phyloP scores from a whole-genome alignment of 208 protist species.

The Strigomonas oncopelti region DNA sequence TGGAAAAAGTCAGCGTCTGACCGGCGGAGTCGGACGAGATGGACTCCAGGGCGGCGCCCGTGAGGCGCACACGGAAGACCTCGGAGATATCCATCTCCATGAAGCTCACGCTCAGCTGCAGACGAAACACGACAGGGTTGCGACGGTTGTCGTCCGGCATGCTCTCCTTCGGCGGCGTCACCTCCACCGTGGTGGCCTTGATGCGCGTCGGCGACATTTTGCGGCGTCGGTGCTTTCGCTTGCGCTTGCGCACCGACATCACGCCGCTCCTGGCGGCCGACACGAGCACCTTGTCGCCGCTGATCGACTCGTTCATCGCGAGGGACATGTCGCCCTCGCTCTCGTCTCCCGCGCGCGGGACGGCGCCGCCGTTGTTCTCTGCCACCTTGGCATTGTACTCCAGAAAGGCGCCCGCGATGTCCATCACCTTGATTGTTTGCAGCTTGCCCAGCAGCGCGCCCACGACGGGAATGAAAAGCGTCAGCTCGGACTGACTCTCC shows the following conservation, averaged over 20 bases:
- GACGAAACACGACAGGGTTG: background rate
- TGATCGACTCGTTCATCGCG: background rate
- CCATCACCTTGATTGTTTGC: slow-evolving; percentile 61
- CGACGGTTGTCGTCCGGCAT: background rate
- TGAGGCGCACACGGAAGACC: slow-evolving; percentile 8
- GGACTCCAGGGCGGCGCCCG: slow-evolving; percentile 2
- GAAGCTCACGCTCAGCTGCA: slow-evolving; percentile 10
- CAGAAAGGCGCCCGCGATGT: slow-evolving; percentile 56
- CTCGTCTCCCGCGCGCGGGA: background rate
- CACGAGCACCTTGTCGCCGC: background rate
- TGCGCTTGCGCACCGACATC: background rate
- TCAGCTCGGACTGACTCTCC: background rate
- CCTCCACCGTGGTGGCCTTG: slow-evolving; percentile 6
- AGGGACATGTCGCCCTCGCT: background rate
- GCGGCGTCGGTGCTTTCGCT: background rate
- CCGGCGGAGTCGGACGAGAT: background rate
- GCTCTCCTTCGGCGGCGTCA: slow-evolving; percentile 5
- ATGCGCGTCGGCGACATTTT: background rate
- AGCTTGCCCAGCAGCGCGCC: slow-evolving; percentile 24
- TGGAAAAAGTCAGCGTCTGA: background rate
- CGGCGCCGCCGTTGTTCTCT: background rate
- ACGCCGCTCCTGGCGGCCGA: background rate
- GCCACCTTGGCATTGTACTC: slow-evolving; percentile 10
- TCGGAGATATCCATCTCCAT: slow-evolving; percentile 12
- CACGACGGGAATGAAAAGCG: slow-evolving; percentile 22